Conservation (phyloP, 768 basidiomycete genomes). For the Pleurotus eryngii region DNA sequence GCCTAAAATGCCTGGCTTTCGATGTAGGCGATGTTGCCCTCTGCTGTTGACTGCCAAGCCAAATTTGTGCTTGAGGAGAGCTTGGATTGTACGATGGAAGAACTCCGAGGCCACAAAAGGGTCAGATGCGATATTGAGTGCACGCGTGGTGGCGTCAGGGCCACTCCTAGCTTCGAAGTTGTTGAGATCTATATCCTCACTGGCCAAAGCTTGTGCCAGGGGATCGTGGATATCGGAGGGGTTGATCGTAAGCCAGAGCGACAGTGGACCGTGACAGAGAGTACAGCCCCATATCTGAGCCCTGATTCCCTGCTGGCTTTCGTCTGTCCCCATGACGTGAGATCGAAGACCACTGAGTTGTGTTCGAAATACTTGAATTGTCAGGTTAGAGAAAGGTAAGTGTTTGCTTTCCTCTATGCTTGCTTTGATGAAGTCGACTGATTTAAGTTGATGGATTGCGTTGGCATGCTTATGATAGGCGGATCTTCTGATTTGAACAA, state of each 20-base stretch:
- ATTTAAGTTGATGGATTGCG: background rate
- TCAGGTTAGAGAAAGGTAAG: background rate
- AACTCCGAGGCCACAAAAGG: slow-evolving; percentile 31
- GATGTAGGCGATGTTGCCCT: slow-evolving; percentile 11
- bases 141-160: slow-evolving; percentile 14
- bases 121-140: slow-evolving; percentile 22
- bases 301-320: background rate
- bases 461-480: background rate
- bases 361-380: background rate
- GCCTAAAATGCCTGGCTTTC: slow-evolving; percentile 12
- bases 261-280: slow-evolving; percentile 18
- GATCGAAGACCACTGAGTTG: background rate
- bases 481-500: background rate
- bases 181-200: slow-evolving; percentile 34
- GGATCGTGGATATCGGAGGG: slow-evolving; percentile 29
- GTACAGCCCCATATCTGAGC: slow-evolving; percentile 6
- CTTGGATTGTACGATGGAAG: slow-evolving; percentile 24
- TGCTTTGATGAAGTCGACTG: background rate
- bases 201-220: slow-evolving; percentile 32
- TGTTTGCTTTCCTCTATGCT: background rate
- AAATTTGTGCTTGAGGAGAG: slow-evolving; percentile 28
- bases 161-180: slow-evolving; percentile 17
- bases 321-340: slow-evolving; percentile 6
- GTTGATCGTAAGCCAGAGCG: slow-evolving; percentile 34
- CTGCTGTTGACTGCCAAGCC: slow-evolving; percentile 18